A percentile compares a stretch with the other conserved stretches of the same genome.
Conservation (phyloP, 179 eudicot genomes). For the Spergularia azorica region DNA sequence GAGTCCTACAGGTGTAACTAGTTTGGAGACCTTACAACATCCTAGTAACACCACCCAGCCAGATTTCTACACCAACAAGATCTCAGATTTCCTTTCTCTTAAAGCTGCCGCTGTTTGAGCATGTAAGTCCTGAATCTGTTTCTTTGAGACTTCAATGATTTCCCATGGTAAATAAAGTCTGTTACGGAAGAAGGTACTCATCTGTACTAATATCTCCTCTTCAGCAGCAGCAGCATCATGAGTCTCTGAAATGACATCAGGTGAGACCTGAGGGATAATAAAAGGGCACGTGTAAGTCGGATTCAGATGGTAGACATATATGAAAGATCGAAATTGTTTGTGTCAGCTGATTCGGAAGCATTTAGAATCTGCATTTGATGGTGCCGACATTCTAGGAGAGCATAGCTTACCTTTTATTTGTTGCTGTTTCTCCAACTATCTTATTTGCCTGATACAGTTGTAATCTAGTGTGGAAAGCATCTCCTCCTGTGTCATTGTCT, state of each 20-base stretch:
- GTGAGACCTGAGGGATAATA: not conserved
- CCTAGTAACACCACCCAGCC: slow-evolving; percentile 84
- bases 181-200: not conserved
- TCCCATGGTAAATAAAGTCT: not conserved
- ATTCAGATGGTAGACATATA: not conserved
- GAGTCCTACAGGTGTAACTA: slow-evolving; percentile 64
- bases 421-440: not conserved
- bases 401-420: slow-evolving; percentile 4
- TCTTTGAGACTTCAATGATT: not conserved
- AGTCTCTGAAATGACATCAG: not conserved
- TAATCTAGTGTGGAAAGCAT: too few relatives aligned
- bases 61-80: slow-evolving; percentile 90
- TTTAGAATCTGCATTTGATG: not conserved
- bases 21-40: slow-evolving; percentile 70
- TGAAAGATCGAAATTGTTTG: not conserved
- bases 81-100: slow-evolving; percentile 83
- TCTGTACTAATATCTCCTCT: not conserved
- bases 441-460: not conserved
- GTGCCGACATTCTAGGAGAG: not conserved
- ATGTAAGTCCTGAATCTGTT: slow-evolving; percentile 15
- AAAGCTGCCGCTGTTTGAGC: slow-evolving; percentile 71
- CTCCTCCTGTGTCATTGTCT: too few relatives aligned
- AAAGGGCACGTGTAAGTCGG: too few relatives aligned
- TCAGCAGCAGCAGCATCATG: slow-evolving; percentile 1
- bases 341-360: slow-evolving; percentile 11